Conservation (phyloP, 2,329 filamentous ascomycete species). For the Aureobasidium sp. region DNA sequence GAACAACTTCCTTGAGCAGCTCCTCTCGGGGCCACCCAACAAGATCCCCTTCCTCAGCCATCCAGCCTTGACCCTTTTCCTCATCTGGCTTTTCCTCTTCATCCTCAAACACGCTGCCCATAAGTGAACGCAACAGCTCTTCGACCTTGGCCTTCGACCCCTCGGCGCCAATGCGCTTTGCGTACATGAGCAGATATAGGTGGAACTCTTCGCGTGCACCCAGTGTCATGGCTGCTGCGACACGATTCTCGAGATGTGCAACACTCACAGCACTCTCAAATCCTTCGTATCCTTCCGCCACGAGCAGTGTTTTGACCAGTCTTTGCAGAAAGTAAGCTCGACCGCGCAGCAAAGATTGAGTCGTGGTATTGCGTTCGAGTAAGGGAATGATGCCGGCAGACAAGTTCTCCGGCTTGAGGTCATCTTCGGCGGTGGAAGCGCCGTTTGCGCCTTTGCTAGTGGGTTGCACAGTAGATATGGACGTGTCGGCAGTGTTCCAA, state of each 20-base stretch:
- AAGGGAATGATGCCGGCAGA: conserved; percentile 90
- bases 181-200: conserved; percentile 95
- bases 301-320: conserved; percentile 79
- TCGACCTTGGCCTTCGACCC: conserved; percentile 82
- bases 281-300: conserved; percentile 81
- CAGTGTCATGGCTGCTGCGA: conserved; percentile 78
- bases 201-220: conserved; percentile 87
- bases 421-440: conserved; percentile 32
- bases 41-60: conserved; percentile 58
- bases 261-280: conserved; percentile 89
- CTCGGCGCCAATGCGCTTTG: conserved; percentile 87
- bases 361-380: conserved; percentile 89
- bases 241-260: conserved; percentile 87
- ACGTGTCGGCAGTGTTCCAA: conserved; percentile 95
- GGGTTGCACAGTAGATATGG: conserved; percentile 69
- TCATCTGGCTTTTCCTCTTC: conserved; percentile 40
- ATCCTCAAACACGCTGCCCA: conserved; percentile 61
- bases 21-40: conserved; percentile 89
- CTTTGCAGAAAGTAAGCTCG: conserved; percentile 85
- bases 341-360: conserved; percentile 82
- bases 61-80: conserved; percentile 47
- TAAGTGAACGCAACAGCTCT: conserved; percentile 72
- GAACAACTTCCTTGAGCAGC: conserved; percentile 78
- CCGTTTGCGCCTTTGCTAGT: conserved; percentile 15
- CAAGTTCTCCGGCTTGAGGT: conserved; percentile 50